These are phyloP conservation scores for Prunus dulcis DNA, from an alignment of 306 rosid species.

Conservation along the genomic window DNA sequence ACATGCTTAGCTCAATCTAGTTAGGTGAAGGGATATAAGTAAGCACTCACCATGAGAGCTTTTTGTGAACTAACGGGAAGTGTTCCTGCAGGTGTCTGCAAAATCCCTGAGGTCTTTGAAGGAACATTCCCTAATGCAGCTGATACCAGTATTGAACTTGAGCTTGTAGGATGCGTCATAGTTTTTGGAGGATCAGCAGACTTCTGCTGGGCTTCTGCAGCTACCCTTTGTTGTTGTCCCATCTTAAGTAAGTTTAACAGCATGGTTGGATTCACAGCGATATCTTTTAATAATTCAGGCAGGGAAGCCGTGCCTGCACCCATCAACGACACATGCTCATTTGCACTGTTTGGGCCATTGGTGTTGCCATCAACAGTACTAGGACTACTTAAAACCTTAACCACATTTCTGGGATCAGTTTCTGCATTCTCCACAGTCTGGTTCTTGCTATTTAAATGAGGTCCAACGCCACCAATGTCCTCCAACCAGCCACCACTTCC, in stretches of 20 bases:
- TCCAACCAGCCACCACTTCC: slow-evolving; percentile 83
- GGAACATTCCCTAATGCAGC: slow-evolving; percentile 46
- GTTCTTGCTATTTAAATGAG: slow-evolving; percentile 48
- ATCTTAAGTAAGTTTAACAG: slow-evolving; percentile 51
- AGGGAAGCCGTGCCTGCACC: slow-evolving; percentile 40
- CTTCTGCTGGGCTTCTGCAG: slow-evolving; percentile 52
- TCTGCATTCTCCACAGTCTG: slow-evolving; percentile 39
- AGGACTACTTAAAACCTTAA: slow-evolving; percentile 27
- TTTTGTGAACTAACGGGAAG: slow-evolving; percentile 40
- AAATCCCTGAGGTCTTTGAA: slow-evolving; percentile 37
- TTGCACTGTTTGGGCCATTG: slow-evolving; percentile 40
- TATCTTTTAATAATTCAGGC: slow-evolving; percentile 60
- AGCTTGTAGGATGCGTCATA: slow-evolving; percentile 16
- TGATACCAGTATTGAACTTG: slow-evolving; percentile 42
- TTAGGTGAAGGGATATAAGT: neutral
- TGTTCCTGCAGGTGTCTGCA: slow-evolving; percentile 55
- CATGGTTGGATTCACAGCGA: slow-evolving; percentile 79
- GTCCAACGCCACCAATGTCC: slow-evolving; percentile 34
- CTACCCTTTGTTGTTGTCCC: slow-evolving; percentile 53
- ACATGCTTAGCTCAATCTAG: neutral
- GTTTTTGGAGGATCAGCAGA: slow-evolving; percentile 43
- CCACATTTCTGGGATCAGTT: slow-evolving; percentile 40
- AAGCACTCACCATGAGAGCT: slow-evolving; percentile 55
- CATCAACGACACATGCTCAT: slow-evolving; percentile 35
- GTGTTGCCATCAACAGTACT: slow-evolving; percentile 24